Conservation (phyloP, 169 alveolate species). For the Babesia gibsoni region DNA sequence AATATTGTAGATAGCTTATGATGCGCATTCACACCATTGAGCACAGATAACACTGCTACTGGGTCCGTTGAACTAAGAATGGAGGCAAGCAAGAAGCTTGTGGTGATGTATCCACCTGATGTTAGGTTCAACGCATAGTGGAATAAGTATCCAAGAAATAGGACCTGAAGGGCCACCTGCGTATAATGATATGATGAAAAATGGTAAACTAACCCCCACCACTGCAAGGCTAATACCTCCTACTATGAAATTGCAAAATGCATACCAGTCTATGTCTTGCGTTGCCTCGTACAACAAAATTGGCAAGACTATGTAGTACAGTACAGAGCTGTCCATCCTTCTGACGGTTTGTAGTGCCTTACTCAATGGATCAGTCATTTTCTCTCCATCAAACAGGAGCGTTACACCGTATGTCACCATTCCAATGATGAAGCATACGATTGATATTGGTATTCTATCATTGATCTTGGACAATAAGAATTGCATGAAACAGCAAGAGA, state of each 20-base stretch:
- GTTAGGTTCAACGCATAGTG: conserved; percentile 68
- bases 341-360: conserved; percentile 60
- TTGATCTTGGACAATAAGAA: conserved; percentile 71
- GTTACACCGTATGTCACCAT: conserved; percentile 69
- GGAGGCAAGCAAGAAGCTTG: conserved; percentile 81
- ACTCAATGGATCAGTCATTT: conserved; percentile 46
- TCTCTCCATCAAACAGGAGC: conserved; percentile 45
- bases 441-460: conserved; percentile 73
- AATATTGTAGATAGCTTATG: conserved; percentile 79
- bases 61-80: conserved; percentile 85
- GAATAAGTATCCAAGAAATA: conserved; percentile 72
- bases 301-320: conserved; percentile 79
- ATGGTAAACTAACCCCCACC: conserved; percentile 65
- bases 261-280: conserved; percentile 82
- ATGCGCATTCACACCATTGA: conserved; percentile 79
- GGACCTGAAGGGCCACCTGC: conserved; percentile 71
- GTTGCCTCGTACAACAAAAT: conserved; percentile 85
- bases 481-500: conserved; percentile 73
- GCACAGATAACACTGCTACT: conserved; percentile 84
- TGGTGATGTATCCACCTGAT: conserved; percentile 57
- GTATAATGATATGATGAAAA: neutral
- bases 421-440: conserved; percentile 73
- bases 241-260: conserved; percentile 75
- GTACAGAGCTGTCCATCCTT: conserved; percentile 72
- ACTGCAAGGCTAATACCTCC: conserved; percentile 84